Percentiles rank a stretch among this genome's conserved stretches.
Evolutionary conservation across 1,284 basidiomycete genomes (phyloP).

Genomic region (Moesziomyces antarcticus): DNA sequence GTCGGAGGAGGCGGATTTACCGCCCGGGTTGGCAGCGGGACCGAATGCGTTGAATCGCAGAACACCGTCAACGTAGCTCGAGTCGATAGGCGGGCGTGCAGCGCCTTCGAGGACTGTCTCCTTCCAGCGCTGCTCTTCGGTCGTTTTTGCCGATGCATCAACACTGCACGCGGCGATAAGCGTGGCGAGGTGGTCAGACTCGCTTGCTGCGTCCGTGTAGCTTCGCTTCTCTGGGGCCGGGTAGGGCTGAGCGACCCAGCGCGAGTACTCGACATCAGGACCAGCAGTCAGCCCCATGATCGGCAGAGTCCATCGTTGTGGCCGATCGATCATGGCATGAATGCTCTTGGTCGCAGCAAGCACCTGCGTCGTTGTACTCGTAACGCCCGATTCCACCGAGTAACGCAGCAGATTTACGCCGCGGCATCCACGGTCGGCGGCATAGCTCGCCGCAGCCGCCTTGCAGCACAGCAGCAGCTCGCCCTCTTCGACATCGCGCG

Average conservation of each 20-base stretch:
- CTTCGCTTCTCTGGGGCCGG: slow-evolving; percentile 41
- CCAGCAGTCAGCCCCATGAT: slow-evolving; percentile 66
- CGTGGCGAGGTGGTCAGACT: slow-evolving; percentile 13
- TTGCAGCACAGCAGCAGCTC: slow-evolving; percentile 61
- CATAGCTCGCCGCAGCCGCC: slow-evolving; percentile 58
- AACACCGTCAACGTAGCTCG: slow-evolving; percentile 65
- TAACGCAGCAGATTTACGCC: slow-evolving; percentile 55
- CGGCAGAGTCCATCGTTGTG: slow-evolving; percentile 47
- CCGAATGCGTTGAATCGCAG: slow-evolving; percentile 67
- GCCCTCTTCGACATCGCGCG: slow-evolving; percentile 56
- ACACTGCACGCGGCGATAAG: slow-evolving; percentile 6
- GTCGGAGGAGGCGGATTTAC: slow-evolving; percentile 17
- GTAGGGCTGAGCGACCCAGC: slow-evolving; percentile 48
- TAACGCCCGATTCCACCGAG: slow-evolving; percentile 57
- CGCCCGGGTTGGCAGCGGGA: slow-evolving; percentile 55
- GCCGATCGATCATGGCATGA: slow-evolving; percentile 60
- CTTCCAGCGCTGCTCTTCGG: slow-evolving; percentile 4
- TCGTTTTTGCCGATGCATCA: background rate
- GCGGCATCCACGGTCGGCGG: slow-evolving; percentile 46
- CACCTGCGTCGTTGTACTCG: slow-evolving; percentile 66
- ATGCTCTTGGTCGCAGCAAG: slow-evolving; percentile 63
- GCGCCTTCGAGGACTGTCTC: slow-evolving; percentile 17
- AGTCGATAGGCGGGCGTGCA: slow-evolving; percentile 27
- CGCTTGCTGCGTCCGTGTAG: slow-evolving; percentile 18
- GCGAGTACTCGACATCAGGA: slow-evolving; percentile 46